These are phyloP conservation scores for Magnaporthiopsis rhizophila DNA, from an alignment of 2,329 filamentous ascomycete species.

Conservation along the genomic window DNA sequence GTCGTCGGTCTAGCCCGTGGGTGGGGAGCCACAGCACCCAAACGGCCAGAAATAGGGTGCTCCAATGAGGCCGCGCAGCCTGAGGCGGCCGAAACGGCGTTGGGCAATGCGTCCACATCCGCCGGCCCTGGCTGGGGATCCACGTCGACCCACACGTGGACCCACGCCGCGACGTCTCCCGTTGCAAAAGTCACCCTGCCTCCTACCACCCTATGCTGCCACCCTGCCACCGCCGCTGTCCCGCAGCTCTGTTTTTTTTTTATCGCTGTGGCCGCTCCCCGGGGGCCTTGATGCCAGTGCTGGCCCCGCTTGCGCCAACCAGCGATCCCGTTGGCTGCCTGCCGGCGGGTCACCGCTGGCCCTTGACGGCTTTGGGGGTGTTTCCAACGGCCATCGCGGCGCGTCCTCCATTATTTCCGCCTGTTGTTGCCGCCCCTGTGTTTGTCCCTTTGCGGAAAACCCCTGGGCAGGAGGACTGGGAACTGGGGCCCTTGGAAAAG, in stretches of 20 bases:
- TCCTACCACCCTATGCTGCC: background rate
- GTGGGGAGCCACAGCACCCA: no score
- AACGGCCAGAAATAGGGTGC: background rate
- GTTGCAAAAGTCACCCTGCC: background rate
- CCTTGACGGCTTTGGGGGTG: background rate
- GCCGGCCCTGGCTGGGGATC: background rate
- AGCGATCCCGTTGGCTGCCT: no score
- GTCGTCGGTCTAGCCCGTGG: background rate
- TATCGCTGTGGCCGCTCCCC: no score
- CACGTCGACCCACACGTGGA: constrained; percentile 1
- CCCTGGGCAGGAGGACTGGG: background rate
- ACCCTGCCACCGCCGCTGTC: background rate
- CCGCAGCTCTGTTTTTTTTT: no score
- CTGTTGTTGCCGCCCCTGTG: background rate
- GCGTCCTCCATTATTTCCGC: background rate
- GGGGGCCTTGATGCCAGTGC: no score
- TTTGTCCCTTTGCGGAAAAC: background rate
- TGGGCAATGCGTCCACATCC: background rate
- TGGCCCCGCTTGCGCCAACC: no score
- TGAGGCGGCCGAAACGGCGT: background rate
- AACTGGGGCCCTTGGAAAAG: no score
- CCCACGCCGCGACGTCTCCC: background rate
- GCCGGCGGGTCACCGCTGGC: no score
- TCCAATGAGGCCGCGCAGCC: background rate
- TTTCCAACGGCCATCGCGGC: background rate